Percentiles rank a stretch among this genome's conserved stretches.
phyloP scores from a whole-genome alignment of 257 asterid genomes.

The Paraleonurus japonicus region DNA sequence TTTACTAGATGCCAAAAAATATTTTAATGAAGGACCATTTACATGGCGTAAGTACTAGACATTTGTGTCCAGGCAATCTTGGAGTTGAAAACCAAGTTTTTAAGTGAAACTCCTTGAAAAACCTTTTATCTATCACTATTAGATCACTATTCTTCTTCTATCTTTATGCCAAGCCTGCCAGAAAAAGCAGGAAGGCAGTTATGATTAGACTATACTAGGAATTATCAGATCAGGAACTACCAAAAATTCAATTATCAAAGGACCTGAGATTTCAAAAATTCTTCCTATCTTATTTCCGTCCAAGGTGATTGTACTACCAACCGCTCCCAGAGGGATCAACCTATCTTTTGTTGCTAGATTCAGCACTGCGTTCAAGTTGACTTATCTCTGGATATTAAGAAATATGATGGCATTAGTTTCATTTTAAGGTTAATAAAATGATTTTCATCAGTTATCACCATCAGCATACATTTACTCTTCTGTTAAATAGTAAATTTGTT shows the following conservation, averaged over 20 bases:
- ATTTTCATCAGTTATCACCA: not conserved
- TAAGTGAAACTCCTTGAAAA: not conserved
- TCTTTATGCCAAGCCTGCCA: not conserved
- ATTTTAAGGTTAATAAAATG: not conserved
- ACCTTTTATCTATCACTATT: not conserved
- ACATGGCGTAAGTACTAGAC: not conserved
- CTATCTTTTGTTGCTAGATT: slow-evolving; percentile 17
- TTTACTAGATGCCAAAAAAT: not conserved
- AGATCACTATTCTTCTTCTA: not conserved
- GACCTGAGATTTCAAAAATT: slow-evolving; percentile 3
- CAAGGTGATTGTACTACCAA: not conserved
- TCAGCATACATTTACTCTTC: not conserved
- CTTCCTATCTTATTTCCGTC: not conserved
- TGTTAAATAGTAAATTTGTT: not conserved
- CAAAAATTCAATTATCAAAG: not conserved
- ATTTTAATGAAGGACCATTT: not conserved
- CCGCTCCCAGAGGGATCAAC: not conserved
- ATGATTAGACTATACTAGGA: not conserved
- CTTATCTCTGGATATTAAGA: not conserved
- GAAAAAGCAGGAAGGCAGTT: not conserved
- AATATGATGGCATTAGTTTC: not conserved
- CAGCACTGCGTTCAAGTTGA: not conserved
- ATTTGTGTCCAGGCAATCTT: not conserved
- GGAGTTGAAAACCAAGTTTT: not conserved
- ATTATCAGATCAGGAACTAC: not conserved